A percentile compares a stretch with the other conserved stretches of the same genome.
Evolutionary conservation across 2,329 filamentous ascomycete species (phyloP).

Genomic region (Podosphaera fusca): DNA sequence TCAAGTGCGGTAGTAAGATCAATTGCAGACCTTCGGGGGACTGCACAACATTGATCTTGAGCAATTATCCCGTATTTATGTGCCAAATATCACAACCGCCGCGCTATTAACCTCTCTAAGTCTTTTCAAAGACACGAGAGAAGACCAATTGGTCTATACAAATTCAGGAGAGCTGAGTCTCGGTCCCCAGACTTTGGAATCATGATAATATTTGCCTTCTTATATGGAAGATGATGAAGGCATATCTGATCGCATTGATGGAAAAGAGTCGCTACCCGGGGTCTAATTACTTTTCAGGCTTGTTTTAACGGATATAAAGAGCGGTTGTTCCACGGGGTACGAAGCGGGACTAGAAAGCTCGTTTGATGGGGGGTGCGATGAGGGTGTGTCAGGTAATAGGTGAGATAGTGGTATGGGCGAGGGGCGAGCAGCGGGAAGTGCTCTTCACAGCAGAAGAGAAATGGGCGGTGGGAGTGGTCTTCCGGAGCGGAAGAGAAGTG

Average conservation of each 20-base stretch:
- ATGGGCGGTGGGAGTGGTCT: too few species aligned
- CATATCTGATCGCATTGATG: background rate
- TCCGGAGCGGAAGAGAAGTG: too few species aligned
- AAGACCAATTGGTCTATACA: background rate
- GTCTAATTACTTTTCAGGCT: too few species aligned
- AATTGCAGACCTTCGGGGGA: background rate
- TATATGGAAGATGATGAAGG: background rate
- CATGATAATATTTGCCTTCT: background rate
- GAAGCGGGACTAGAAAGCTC: too few species aligned
- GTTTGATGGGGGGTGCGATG: too few species aligned
- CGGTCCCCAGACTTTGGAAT: background rate
- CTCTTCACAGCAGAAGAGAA: too few species aligned
- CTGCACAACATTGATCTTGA: background rate
- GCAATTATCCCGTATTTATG: background rate
- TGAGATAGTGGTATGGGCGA: too few species aligned
- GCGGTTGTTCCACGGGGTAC: too few species aligned
- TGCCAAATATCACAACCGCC: background rate
- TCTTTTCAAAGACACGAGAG: background rate
- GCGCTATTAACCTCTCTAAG: background rate
- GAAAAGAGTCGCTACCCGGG: background rate
- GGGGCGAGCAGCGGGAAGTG: too few species aligned
- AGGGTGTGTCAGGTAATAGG: too few species aligned
- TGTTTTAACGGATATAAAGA: too few species aligned
- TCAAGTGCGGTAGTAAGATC: background rate
- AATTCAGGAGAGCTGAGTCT: background rate